Base-by-base conservation (phyloP, 169 alveolate species). In the Plasmodium inui region DNA sequence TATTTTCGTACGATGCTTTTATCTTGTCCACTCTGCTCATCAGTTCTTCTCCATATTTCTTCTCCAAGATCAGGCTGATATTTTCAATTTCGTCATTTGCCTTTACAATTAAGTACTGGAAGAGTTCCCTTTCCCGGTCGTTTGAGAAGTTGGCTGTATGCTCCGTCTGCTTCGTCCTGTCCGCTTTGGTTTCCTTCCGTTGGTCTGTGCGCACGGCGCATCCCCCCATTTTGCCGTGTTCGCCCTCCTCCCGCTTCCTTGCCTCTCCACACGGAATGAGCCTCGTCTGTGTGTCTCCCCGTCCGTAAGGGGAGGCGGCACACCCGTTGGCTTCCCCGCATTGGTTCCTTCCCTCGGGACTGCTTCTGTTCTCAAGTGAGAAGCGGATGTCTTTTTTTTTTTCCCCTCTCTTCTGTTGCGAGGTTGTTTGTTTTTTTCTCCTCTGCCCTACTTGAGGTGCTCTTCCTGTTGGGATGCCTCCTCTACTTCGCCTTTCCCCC, bases 21-120 rank as follows among this genome's bases (percentile, higher is more conserved):
- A 85, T 7, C 9, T 46, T 50, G 6, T 74, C 41, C 10, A 73
- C 57, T 74, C 22, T 72, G 50, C 28, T 28, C n/a, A 32, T 34
- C 37, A 73, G n/a, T 14, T 85, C 86, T 46, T 74, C 67, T 53
- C 73, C 79, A 34, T 53, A 85, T 53, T 74, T 85, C 30, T 85
- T 53, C 17, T 34, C 84, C 39, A 85, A 32, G 37, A 28, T 85
- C 2, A 12, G 19, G 70, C 76, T 85, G 70, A 85, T 85, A 30
- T 74, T 73, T 34, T 85, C 93, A 3, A 85, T 74, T 50, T 85
- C 93, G 17, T 85, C 53, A 22, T 37, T 85, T 73, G 93, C 93
- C 61, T 85, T 50, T 74, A 32, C 37, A 50, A 85, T 74, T 50
- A 85, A n/a, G 41, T 85, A 85, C 34, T 74, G 86, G 50, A 85